Percentiles rank a stretch among this genome's conserved stretches.
Conservation (phyloP, 2,329 filamentous ascomycete species). For the Grosmannia clavigera region DNA sequence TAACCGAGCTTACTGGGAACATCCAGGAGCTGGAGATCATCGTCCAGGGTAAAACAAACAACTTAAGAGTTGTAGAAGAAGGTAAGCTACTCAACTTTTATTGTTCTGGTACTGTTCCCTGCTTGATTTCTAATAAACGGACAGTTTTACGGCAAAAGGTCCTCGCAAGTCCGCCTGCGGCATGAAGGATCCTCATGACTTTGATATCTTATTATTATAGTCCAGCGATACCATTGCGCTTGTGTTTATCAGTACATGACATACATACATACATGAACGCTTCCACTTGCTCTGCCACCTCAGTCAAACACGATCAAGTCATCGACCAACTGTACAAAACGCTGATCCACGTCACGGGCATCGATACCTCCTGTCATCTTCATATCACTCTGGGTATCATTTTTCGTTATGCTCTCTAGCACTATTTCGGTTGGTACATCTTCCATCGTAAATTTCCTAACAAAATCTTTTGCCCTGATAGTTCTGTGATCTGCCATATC, state of each 20-base stretch:
- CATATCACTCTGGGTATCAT: neutral
- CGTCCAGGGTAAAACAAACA: constrained; percentile 63
- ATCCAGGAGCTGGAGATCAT: constrained; percentile 46
- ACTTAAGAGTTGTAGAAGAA: constrained; percentile 79
- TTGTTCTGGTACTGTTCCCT: neutral
- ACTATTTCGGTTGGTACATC: neutral
- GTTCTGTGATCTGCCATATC: neutral
- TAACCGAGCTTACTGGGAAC: constrained; percentile 38
- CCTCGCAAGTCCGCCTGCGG: constrained; percentile 12
- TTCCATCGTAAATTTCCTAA: neutral
- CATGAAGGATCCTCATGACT: neutral
- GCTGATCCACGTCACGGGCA: neutral
- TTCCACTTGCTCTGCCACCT: constrained; percentile 3
- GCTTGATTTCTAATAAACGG: neutral
- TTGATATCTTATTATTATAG: neutral
- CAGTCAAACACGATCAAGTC: constrained; percentile 5
- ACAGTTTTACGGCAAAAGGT: constrained; percentile 27
- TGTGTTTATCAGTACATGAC: neutral
- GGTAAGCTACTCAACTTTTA: constrained; percentile 30
- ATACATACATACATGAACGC: neutral
- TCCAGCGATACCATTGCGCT: constrained; percentile 1
- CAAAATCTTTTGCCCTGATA: neutral
- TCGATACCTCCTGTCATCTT: neutral
- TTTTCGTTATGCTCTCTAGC: neutral
- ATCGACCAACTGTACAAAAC: neutral